Conservation (phyloP, 495 filamentous ascomycete genomes). For the Talaromyces borbonicus region DNA sequence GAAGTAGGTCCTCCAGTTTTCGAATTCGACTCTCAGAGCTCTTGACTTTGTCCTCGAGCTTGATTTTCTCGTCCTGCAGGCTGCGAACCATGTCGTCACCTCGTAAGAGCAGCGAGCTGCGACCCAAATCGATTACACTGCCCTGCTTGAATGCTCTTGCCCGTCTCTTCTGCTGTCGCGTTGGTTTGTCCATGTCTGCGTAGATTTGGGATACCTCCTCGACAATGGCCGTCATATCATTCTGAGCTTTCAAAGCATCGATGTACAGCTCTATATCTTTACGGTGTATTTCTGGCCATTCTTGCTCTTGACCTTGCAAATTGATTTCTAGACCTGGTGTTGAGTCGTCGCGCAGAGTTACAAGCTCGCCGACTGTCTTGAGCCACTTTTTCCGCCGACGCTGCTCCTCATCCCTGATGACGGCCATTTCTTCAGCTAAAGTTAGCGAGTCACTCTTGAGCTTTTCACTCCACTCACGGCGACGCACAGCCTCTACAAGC, state of each 20-base stretch:
- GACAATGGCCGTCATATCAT: constrained; percentile 26
- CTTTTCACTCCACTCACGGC: constrained; percentile 85
- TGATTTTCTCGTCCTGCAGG: constrained; percentile 68
- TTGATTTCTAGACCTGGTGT: constrained; percentile 78
- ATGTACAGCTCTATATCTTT: constrained; percentile 49
- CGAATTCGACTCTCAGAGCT: constrained; percentile 86
- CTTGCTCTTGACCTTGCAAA: constrained; percentile 65
- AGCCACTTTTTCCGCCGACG: constrained; percentile 84
- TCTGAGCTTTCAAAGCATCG: constrained; percentile 35
- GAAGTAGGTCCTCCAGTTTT: constrained; percentile 85
- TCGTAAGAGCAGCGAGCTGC: constrained; percentile 68
- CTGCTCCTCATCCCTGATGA: constrained; percentile 83
- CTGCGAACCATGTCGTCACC: constrained; percentile 70
- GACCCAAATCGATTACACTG: constrained; percentile 77
- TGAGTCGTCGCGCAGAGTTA: constrained; percentile 51
- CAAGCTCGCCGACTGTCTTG: constrained; percentile 56
- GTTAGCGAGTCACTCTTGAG: constrained; percentile 74
- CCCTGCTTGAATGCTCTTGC: constrained; percentile 93
- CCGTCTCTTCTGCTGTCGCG: constrained; percentile 63
- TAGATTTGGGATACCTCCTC: constrained; percentile 60
- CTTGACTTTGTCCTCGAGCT: constrained; percentile 70
- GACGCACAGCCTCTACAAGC: constrained; percentile 71
- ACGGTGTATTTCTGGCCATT: constrained; percentile 59
- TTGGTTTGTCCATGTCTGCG: constrained; percentile 54
- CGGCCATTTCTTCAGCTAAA: constrained; percentile 81